Percentiles rank a stretch among this genome's conserved stretches.
These are phyloP conservation scores for Primulina huaijiensis DNA, from an alignment of 257 asterid genomes.

Conservation along the genomic window DNA sequence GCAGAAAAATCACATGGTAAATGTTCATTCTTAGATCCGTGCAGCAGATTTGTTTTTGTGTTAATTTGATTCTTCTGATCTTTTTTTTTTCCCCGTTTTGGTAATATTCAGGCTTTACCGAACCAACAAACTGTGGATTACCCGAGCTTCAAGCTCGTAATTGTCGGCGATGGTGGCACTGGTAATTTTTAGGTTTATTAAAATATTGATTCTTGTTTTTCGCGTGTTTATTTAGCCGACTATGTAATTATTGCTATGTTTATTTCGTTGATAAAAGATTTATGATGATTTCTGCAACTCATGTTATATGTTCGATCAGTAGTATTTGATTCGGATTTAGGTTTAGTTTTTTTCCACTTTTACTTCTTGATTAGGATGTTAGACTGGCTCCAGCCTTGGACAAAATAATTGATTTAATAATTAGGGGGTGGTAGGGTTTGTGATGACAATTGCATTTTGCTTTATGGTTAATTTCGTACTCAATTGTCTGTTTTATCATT, in stretches of 20 bases:
- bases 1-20: constrained; percentile 27
- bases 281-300: neutral
- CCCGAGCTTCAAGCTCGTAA: constrained; percentile 80
- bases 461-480: too few species aligned
- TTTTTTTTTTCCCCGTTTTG: neutral
- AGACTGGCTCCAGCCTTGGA: neutral
- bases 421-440: constrained; percentile 15
- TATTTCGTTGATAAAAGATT: neutral
- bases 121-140: constrained; percentile 73
- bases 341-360: neutral
- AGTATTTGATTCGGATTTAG: too few species aligned
- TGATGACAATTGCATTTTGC: neutral
- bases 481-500: neutral
- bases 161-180: constrained; percentile 81
- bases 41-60: neutral
- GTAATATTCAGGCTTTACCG: constrained; percentile 45
- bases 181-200: constrained; percentile 30
- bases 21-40: neutral
- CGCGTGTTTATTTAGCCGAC: neutral
- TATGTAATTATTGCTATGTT: neutral
- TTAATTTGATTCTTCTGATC: neutral
- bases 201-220: neutral
- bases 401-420: neutral
- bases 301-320: neutral
- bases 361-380: neutral